Evolutionary conservation across 306 rosid species (phyloP), one percentile per base, ranked within the genome.

Genomic region (Lathyrus sativus): DNA sequence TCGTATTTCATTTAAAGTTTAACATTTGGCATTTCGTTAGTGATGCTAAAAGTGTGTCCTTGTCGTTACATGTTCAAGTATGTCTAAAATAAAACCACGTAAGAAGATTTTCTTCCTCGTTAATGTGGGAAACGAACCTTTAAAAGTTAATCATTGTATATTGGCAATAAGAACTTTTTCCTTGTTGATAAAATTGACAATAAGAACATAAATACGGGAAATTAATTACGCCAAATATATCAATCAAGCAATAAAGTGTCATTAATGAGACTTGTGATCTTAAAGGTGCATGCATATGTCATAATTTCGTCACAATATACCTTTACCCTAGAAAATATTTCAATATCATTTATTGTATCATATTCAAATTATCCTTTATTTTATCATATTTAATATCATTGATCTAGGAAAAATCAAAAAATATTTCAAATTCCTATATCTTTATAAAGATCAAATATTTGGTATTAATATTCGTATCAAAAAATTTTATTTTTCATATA

Each of bases 41-140:
- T 48, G 26, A 18, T n/a, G 24, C 28, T 11, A 56, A 73, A 81
- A 76, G 85, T 68, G 74, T 3, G 7, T 2, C 38, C 11, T 76
- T 73, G 85, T 81, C 81, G 18, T 81, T 58, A 66, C 75, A 22
- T 80, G 69, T 41, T 45, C 12, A 51, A 19, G 11, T 51, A 19
- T 22, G 57, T 50, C 57, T 18, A 18, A 9, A 50, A 50, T 11
- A 50, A 9, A 50, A 50, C 29, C 13, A 50, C 57, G 57, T 9
- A 18, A 18, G 8, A 17, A 9, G 11, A 8, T 50, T 14, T n/a
- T 0, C 17, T n/a, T 2, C 9, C 53, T 6, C 19, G 2, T 15
- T 49, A 9, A 49, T 3, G 26, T 49, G 55, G 11, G 24, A 49
- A 49, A 19, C 22, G 22, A 19, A 19, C 22, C 22, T 19, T 19